Percentiles rank a stretch among this genome's conserved stretches.
Conservation (phyloP, 495 filamentous ascomycete genomes). For the Podospora sp. region DNA sequence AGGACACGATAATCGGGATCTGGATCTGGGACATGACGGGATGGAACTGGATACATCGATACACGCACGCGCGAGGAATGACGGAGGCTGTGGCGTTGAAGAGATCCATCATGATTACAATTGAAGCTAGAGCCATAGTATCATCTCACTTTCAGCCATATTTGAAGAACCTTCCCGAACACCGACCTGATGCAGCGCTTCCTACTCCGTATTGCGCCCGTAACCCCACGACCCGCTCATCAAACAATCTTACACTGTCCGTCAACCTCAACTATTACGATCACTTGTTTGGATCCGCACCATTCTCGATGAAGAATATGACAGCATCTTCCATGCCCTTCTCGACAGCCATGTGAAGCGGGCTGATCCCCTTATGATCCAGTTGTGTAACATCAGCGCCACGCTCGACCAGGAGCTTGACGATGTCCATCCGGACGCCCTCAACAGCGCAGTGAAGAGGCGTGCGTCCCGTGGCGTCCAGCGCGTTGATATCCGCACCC, state of each 20-base stretch:
- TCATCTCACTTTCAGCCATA: neutral
- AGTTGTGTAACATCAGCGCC: conserved; percentile 28
- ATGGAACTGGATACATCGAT: neutral
- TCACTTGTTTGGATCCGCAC: conserved; percentile 33
- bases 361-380: conserved; percentile 29
- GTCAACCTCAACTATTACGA: too few species aligned
- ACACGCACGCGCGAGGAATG: neutral
- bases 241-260: too few species aligned
- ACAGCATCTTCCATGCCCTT: conserved; percentile 37
- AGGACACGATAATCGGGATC: neutral
- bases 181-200: too few species aligned
- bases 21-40: neutral
- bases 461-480: conserved; percentile 36
- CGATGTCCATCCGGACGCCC: conserved; percentile 26
- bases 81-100: neutral
- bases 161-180: too few species aligned
- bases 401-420: conserved; percentile 26
- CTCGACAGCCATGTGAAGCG: conserved; percentile 31
- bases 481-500: conserved; percentile 34
- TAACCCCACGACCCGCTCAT: too few species aligned
- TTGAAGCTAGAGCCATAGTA: neutral
- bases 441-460: conserved; percentile 35
- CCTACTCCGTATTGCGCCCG: too few species aligned
- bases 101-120: neutral
- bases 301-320: conserved; percentile 31